Evolutionary conservation across 2,329 filamentous ascomycete genomes (phyloP).

Genomic region (Penicillium decumbens): DNA sequence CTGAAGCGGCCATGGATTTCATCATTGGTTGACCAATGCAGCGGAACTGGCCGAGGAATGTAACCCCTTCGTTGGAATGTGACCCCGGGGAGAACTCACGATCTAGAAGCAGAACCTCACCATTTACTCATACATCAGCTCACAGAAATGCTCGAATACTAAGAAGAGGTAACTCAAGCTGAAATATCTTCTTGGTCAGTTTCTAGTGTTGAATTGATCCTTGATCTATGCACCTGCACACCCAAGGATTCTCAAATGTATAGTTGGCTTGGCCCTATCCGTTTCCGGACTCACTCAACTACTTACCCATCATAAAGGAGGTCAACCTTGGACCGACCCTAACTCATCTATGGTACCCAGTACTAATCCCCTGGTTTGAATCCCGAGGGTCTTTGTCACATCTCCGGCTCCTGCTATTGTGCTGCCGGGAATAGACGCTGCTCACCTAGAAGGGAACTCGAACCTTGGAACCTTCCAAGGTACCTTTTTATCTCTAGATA

Average conservation of each 20-base stretch:
- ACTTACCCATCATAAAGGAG: background rate
- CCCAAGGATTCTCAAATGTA: background rate
- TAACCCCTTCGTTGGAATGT: conserved; percentile 14
- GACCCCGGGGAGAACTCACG: background rate
- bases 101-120: background rate
- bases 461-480: conserved; percentile 7
- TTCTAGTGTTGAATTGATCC: background rate
- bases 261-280: background rate
- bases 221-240: background rate
- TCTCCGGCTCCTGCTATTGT: background rate
- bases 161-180: background rate
- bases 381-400: background rate
- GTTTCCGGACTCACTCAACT: background rate
- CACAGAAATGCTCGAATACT: background rate
- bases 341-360: background rate
- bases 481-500: conserved; percentile 2
- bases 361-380: background rate
- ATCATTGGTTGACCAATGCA: conserved; percentile 9
- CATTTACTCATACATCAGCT: background rate
- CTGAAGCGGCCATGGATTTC: conserved; percentile 3
- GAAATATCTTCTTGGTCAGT: background rate
- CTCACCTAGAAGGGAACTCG: background rate
- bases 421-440: conserved; percentile 9
- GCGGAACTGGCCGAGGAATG: conserved; percentile 13
- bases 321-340: background rate